Evolutionary conservation across 768 basidiomycete species (phyloP), one percentile per base, ranked within the genome.

Genomic region (Artomyces pyxidatus): DNA sequence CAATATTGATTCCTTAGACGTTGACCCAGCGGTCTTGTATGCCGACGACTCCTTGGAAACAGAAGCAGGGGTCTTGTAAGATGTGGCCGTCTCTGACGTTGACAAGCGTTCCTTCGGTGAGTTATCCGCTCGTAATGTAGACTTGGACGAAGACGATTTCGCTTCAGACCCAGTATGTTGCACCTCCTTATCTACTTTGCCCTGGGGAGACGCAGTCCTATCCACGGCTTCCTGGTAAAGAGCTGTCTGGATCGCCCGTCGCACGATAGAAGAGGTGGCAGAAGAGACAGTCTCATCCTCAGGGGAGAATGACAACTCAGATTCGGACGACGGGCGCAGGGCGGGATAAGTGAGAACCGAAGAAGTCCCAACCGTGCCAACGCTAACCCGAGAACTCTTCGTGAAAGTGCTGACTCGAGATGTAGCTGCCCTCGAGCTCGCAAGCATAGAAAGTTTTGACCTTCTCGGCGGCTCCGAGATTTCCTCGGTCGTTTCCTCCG

Each of bases 281-380:
- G 81, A 75, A 16, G 48, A 37, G 16, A 48, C 39, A 14, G 44
- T 51, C 11, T 51, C 37, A n/a, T n/a, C n/a, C 25, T 54, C 52
- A 19, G 42, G 37, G 16, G 42, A 22, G 12, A 62, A 37, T 14
- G 63, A 65, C 32, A 65, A 35, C 26, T 65, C 59, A 17, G 85
- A 88, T 42, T 76, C 72, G 3, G 78, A 61, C 23, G 81, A 73
- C n/a, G 85, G 87, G 16, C 86, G 80, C 52, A 88, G 70, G 16
- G 60, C 72, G 21, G 85, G 82, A 59, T 82, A 88, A 1, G 87
- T 88, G 57, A 80, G 76, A n/a, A 84, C 71, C 22, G 85, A 81
- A 3, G 77, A 79, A 0, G 77, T 67, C 28, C 76, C 68, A 37
- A 77, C 64, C 9, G 68, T 75, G 39, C 47, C 49, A n/a, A 47